These are phyloP conservation scores for Tephrocybe sp. DNA, from an alignment of 768 basidiomycete genomes.

Conservation along the genomic window DNA sequence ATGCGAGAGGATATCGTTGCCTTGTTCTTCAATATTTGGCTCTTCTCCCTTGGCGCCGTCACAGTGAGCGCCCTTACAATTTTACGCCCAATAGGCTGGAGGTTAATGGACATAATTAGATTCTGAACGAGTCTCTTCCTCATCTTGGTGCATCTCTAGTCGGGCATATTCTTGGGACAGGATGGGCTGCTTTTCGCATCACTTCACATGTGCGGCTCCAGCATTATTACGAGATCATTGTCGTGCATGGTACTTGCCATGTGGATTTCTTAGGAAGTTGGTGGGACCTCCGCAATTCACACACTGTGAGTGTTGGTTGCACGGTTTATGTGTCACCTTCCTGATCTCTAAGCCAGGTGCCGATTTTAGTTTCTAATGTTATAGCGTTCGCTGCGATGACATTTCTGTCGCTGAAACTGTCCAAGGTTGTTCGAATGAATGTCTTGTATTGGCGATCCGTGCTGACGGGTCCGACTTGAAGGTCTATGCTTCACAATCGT, in stretches of 20 bases:
- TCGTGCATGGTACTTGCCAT: slow-evolving; percentile 39
- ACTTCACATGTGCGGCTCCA: slow-evolving; percentile 29
- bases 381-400: slow-evolving; percentile 34
- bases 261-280: slow-evolving; percentile 41
- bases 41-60: slow-evolving; percentile 42
- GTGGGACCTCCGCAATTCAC: slow-evolving; percentile 35
- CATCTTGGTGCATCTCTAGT: slow-evolving; percentile 47
- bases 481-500: slow-evolving; percentile 46
- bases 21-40: slow-evolving; percentile 47
- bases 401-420: slow-evolving; percentile 41
- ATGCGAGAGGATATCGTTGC: slow-evolving; percentile 50
- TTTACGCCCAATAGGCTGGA: not conserved
- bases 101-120: slow-evolving; percentile 24
- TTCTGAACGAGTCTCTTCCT: slow-evolving; percentile 52
- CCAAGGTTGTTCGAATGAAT: slow-evolving; percentile 33
- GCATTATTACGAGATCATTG: slow-evolving; percentile 29
- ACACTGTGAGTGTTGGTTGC: slow-evolving; percentile 36
- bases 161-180: slow-evolving; percentile 46
- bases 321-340: not conserved
- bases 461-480: slow-evolving; percentile 20
- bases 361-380: slow-evolving; percentile 39
- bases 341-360: slow-evolving; percentile 28
- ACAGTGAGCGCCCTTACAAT: slow-evolving; percentile 34
- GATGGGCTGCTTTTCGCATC: slow-evolving; percentile 48
- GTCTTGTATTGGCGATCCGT: not conserved